phyloP scores from a whole-genome alignment of 768 basidiomycete genomes.

The Leccinellum albellum region DNA sequence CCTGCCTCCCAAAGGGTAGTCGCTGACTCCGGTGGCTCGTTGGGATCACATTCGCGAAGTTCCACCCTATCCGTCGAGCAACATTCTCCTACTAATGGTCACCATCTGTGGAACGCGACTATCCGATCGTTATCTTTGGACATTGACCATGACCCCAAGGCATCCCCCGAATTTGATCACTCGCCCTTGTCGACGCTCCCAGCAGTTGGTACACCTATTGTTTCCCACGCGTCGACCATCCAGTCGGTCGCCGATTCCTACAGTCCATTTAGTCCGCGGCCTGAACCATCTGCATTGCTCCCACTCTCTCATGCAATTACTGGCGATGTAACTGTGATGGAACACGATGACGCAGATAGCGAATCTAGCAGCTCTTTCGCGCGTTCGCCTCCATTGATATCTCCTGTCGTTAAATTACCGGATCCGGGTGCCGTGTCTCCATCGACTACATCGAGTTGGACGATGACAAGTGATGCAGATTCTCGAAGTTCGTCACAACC shows the following conservation, averaged over 20 bases:
- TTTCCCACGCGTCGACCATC: conserved; percentile 11
- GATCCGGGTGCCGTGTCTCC: conserved; percentile 22
- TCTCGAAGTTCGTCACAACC: conserved; percentile 11
- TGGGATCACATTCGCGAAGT: conserved; percentile 26
- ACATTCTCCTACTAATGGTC: conserved; percentile 19
- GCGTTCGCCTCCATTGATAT: conserved; percentile 27
- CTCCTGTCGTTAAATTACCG: conserved; percentile 29
- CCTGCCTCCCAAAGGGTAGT: conserved; percentile 24
- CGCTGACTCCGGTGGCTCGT: conserved; percentile 14
- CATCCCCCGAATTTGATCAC: conserved; percentile 22
- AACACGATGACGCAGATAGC: conserved; percentile 13
- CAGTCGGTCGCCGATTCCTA: conserved; percentile 11
- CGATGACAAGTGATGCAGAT: conserved; percentile 23
- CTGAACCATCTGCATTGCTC: conserved; percentile 17
- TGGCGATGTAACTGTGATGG: neutral
- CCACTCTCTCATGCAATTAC: conserved; percentile 19
- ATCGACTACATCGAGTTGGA: conserved; percentile 28
- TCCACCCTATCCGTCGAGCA: conserved; percentile 31
- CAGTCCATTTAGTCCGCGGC: conserved; percentile 31
- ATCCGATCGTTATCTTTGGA: conserved; percentile 11
- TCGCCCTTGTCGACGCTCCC: conserved; percentile 32
- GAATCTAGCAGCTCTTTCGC: conserved; percentile 22
- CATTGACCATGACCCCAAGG: conserved; percentile 3
- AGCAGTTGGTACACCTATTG: conserved; percentile 27
- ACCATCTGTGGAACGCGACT: conserved; percentile 7